Conservation (phyloP, 768 basidiomycete species). For the Auriscalpium microsporum region DNA sequence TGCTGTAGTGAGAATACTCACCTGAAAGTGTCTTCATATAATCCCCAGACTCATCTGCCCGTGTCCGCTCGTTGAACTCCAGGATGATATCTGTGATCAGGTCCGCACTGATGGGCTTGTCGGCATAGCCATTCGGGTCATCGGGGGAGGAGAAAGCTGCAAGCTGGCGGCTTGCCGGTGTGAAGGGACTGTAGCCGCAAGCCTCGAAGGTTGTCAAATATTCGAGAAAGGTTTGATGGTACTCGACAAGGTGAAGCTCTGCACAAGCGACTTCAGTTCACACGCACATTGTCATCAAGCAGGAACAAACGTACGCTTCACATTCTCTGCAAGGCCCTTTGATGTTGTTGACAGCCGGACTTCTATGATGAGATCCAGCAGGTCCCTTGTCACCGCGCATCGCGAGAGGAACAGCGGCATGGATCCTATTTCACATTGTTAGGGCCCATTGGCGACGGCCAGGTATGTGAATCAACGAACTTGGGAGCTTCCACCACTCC, state of each 20-base stretch:
- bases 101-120: slow-evolving; percentile 13
- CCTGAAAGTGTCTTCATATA: slow-evolving; percentile 15
- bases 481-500: slow-evolving; percentile 17
- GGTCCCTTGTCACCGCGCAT: slow-evolving; percentile 16
- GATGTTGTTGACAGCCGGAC: slow-evolving; percentile 15
- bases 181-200: neutral
- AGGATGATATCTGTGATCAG: slow-evolving; percentile 16
- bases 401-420: slow-evolving; percentile 18
- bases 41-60: slow-evolving; percentile 11
- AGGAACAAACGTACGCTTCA: slow-evolving; percentile 14
- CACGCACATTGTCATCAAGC: neutral
- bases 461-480: slow-evolving; percentile 3
- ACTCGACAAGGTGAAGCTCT: slow-evolving; percentile 21
- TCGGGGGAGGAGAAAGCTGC: neutral
- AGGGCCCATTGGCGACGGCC: neutral
- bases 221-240: slow-evolving; percentile 9
- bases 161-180: neutral
- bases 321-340: slow-evolving; percentile 15
- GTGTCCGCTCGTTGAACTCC: slow-evolving; percentile 12
- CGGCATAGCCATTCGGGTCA: slow-evolving; percentile 1
- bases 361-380: slow-evolving; percentile 21
- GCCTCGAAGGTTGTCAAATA: slow-evolving; percentile 9
- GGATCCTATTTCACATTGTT: slow-evolving; percentile 1
- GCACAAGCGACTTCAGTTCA: neutral
- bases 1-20: neutral